phyloP scores from a whole-genome alignment of 345 rosid genomes.

The Populus nigra region DNA sequence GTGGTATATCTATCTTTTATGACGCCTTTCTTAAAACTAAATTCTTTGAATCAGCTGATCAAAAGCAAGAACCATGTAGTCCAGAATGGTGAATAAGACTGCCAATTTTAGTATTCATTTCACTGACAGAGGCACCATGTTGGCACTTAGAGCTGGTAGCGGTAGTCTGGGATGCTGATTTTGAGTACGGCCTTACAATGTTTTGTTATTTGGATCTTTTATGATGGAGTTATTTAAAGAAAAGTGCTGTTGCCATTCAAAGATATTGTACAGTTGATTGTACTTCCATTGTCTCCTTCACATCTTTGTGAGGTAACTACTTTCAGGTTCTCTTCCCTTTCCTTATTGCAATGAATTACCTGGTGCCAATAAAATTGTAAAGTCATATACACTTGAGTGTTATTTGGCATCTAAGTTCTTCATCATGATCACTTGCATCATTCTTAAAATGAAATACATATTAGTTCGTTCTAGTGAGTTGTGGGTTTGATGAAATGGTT shows the following conservation, averaged over 20 bases:
- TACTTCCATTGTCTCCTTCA: constrained; percentile 22
- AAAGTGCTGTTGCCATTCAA: constrained; percentile 22
- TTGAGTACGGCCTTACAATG: background rate
- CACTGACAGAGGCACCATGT: constrained; percentile 3
- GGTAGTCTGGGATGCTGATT: background rate
- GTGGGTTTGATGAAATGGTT: background rate
- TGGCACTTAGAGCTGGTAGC: background rate
- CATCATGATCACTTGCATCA: background rate
- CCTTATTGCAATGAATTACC: constrained; percentile 7
- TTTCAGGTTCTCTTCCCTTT: background rate
- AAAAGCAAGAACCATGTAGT: constrained; percentile 17
- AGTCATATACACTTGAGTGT: background rate
- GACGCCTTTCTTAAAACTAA: constrained; percentile 21
- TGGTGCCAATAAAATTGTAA: constrained; percentile 9
- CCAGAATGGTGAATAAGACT: constrained; percentile 20
- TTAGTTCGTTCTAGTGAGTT: background rate
- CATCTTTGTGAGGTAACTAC: constrained; percentile 36
- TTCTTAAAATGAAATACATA: background rate
- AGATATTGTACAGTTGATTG: constrained; percentile 21
- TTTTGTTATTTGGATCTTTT: constrained; percentile 1
- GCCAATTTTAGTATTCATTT: background rate
- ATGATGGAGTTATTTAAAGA: constrained; percentile 13
- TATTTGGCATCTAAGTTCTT: background rate
- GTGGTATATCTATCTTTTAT: constrained; percentile 11
- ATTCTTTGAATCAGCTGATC: constrained; percentile 47